Conservation (phyloP, 495 filamentous ascomycete genomes). For the Penicillium silybi region DNA sequence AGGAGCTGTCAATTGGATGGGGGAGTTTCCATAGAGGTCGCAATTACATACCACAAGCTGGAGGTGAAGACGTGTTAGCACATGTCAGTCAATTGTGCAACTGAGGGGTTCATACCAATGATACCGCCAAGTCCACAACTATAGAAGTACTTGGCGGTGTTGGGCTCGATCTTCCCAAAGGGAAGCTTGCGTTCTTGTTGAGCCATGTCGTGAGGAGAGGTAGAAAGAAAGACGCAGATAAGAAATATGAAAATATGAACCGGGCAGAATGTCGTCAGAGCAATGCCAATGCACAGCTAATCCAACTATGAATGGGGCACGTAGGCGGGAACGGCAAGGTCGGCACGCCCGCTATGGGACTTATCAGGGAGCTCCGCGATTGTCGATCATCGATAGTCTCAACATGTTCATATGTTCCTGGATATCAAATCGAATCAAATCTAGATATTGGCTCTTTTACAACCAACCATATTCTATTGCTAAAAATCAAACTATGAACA, state of each 20-base stretch:
- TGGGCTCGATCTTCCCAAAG: slow-evolving; percentile 60
- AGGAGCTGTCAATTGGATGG: slow-evolving; percentile 10
- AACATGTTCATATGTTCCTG: background rate
- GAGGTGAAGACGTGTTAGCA: slow-evolving; percentile 1
- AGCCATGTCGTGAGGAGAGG: slow-evolving; percentile 25
- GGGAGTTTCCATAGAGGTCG: background rate
- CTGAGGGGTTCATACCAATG: slow-evolving; percentile 44
- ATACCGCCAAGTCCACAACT: slow-evolving; percentile 63
- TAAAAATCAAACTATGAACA: background rate
- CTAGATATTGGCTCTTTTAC: background rate
- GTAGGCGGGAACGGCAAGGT: slow-evolving; percentile 18
- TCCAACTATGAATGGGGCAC: background rate
- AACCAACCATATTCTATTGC: background rate
- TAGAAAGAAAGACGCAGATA: slow-evolving; percentile 3
- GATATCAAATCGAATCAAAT: background rate
- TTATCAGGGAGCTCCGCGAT: slow-evolving; percentile 5
- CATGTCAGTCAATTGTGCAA: background rate
- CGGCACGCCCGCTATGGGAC: slow-evolving; percentile 17
- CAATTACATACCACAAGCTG: slow-evolving; percentile 54
- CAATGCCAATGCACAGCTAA: slow-evolving; percentile 4
- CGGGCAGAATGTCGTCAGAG: slow-evolving; percentile 18
- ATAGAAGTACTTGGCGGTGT: slow-evolving; percentile 62
- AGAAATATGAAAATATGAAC: background rate
- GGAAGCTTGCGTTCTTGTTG: slow-evolving; percentile 39
- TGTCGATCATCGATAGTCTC: background rate